Evolutionary conservation across 371 early-diverging fungal species (phyloP).

Genomic region (Chytridium lagenaria): DNA sequence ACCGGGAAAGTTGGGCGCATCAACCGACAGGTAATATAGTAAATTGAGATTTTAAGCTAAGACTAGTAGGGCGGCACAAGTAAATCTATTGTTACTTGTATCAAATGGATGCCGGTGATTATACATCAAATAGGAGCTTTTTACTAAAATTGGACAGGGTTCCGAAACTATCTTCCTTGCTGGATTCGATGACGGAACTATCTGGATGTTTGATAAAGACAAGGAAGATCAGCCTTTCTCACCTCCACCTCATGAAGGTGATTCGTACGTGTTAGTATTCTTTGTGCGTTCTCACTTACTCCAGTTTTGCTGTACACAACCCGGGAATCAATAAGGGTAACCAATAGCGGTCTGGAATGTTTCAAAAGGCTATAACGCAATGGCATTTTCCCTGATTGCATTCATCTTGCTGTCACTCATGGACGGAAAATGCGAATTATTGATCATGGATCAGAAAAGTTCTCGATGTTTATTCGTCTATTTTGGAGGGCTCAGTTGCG

Average conservation of each 20-base stretch:
- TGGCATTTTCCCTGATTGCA: conserved; percentile 88
- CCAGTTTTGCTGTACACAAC: conserved; percentile 26
- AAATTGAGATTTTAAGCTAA: not conserved
- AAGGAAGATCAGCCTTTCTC: conserved; percentile 78
- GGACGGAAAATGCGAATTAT: conserved; percentile 82
- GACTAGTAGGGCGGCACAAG: conserved; percentile 68
- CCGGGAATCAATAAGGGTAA: conserved; percentile 62
- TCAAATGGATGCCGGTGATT: conserved; percentile 96
- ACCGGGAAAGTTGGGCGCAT: conserved; percentile 73
- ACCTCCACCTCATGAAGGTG: conserved; percentile 33
- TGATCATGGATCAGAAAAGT: conserved; percentile 75
- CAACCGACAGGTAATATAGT: conserved; percentile 65
- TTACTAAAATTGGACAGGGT: conserved; percentile 48
- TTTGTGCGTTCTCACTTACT: not conserved
- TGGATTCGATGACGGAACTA: conserved; percentile 64
- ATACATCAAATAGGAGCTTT: too few relatives aligned
- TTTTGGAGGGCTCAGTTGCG: conserved; percentile 85
- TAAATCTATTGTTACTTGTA: conserved; percentile 69
- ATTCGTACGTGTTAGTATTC: conserved; percentile 9
- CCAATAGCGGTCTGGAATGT: conserved; percentile 81
- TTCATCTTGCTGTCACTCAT: conserved; percentile 78
- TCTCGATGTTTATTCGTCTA: conserved; percentile 76
- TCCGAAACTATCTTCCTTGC: conserved; percentile 85
- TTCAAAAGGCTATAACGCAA: conserved; percentile 68
- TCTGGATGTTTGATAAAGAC: conserved; percentile 86